These are phyloP conservation scores for Misopates orontium DNA, from an alignment of 257 asterid species.

Conservation along the genomic window DNA sequence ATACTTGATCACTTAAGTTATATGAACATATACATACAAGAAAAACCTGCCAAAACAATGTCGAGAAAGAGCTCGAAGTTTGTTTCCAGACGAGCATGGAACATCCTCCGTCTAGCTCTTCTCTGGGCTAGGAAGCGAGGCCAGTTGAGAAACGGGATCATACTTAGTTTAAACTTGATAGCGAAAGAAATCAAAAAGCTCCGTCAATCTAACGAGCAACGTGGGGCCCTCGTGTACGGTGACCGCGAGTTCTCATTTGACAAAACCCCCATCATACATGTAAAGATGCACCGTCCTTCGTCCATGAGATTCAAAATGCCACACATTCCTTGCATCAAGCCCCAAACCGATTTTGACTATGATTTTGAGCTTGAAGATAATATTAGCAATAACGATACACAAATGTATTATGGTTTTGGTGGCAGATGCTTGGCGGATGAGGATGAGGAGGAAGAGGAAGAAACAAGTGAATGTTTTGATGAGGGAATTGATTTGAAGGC, in stretches of 20 bases:
- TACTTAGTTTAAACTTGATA: slow-evolving; percentile 36
- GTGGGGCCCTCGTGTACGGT: slow-evolving; percentile 50
- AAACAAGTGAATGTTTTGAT: slow-evolving; percentile 24
- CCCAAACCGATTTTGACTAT: slow-evolving; percentile 57
- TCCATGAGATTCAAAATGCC: slow-evolving; percentile 74
- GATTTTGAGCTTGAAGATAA: slow-evolving; percentile 51
- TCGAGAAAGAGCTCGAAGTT: slow-evolving; percentile 31
- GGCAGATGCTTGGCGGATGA: slow-evolving; percentile 22
- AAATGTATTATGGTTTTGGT: neutral
- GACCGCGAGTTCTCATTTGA: slow-evolving; percentile 70
- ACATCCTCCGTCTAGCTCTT: slow-evolving; percentile 53
- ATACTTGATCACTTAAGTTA: neutral
- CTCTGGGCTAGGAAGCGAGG: slow-evolving; percentile 71
- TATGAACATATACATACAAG: neutral
- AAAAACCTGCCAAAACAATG: slow-evolving; percentile 34
- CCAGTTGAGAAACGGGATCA: slow-evolving; percentile 36
- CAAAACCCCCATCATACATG: slow-evolving; percentile 55
- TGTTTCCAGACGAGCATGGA: slow-evolving; percentile 54
- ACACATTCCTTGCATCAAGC: slow-evolving; percentile 66
- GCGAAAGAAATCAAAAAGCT: slow-evolving; percentile 53
- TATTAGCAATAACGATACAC: neutral
- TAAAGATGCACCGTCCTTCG: slow-evolving; percentile 77
- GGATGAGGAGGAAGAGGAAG: slow-evolving; percentile 24
- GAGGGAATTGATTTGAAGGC: slow-evolving; percentile 75
- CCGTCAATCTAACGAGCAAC: slow-evolving; percentile 29